Conservation (phyloP, 2,329 filamentous ascomycete species). For the Endocalyx cinctus region DNA sequence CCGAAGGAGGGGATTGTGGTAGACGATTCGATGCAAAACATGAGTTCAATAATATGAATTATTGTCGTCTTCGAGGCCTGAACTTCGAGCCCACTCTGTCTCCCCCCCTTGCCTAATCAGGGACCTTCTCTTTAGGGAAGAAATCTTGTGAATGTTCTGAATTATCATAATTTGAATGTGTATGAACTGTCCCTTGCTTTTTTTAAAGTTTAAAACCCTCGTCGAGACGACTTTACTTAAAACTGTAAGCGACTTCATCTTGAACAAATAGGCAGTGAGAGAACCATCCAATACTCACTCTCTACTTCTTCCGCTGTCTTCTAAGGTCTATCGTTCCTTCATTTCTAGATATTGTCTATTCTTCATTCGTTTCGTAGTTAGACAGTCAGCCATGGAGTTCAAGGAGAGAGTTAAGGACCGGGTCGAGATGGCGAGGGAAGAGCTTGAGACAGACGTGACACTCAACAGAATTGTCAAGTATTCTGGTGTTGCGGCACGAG, state of each 20-base stretch:
- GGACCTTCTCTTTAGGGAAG: constrained; percentile 17
- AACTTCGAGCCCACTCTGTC: constrained; percentile 1
- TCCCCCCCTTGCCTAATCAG: too few species aligned
- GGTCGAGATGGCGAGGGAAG: constrained; percentile 20
- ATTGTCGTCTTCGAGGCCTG: too few species aligned
- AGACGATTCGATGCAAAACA: constrained; percentile 2
- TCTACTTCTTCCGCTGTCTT: background rate
- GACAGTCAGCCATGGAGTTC: too few species aligned
- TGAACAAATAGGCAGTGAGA: too few species aligned
- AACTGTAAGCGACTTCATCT: too few species aligned
- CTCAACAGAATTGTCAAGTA: constrained; percentile 29
- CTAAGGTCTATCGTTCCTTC: too few species aligned
- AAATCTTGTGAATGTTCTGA: too few species aligned
- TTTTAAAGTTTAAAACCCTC: constrained; percentile 5
- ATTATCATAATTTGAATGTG: too few species aligned
- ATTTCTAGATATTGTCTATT: too few species aligned
- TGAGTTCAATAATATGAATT: background rate
- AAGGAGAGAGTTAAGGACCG: too few species aligned
- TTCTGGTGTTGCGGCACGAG: constrained; percentile 21
- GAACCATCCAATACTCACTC: constrained; percentile 1
- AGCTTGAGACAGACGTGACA: constrained; percentile 33
- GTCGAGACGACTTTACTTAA: background rate
- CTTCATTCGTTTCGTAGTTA: too few species aligned
- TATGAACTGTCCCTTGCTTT: too few species aligned
- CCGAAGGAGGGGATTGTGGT: constrained; percentile 21